Evolutionary conservation across 1,139 yeast genomes (phyloP).

Genomic region (Yamadazyma dendronema): DNA sequence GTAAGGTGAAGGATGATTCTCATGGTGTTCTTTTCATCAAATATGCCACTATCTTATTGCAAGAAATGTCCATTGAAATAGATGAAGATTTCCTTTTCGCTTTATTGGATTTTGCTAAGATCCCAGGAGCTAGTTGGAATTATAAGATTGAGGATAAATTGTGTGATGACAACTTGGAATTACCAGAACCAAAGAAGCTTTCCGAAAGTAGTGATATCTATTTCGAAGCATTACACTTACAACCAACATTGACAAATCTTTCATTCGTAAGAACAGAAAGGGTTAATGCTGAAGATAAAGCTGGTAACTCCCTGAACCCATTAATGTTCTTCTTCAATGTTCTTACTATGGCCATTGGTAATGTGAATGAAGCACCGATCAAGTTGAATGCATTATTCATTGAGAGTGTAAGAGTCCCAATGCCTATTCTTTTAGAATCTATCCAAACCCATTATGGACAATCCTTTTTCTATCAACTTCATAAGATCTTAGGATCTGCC

Average conservation of each 20-base stretch:
- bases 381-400: constrained; percentile 81
- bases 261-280: constrained; percentile 92
- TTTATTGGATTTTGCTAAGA: constrained; percentile 70
- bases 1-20: constrained; percentile 80
- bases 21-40: constrained; percentile 90
- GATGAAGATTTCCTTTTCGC: constrained; percentile 94
- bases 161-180: constrained; percentile 59
- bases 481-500: constrained; percentile 92
- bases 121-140: constrained; percentile 73
- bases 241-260: constrained; percentile 83
- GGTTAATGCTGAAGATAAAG: constrained; percentile 57
- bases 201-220: constrained; percentile 71
- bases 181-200: constrained; percentile 71
- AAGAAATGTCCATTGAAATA: constrained; percentile 87
- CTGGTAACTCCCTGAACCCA: constrained; percentile 57
- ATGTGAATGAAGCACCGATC: constrained; percentile 95
- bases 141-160: constrained; percentile 46
- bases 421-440: constrained; percentile 69
- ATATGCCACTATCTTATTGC: constrained; percentile 84
- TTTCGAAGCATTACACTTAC: constrained; percentile 89
- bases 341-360: constrained; percentile 95
- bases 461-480: constrained; percentile 87
- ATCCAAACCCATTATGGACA: constrained; percentile 87
- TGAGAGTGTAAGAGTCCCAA: constrained; percentile 86
- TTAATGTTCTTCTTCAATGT: constrained; percentile 77